Base-by-base conservation (phyloP, 208 protist genomes). In the Trypanosoma brucei region DNA sequence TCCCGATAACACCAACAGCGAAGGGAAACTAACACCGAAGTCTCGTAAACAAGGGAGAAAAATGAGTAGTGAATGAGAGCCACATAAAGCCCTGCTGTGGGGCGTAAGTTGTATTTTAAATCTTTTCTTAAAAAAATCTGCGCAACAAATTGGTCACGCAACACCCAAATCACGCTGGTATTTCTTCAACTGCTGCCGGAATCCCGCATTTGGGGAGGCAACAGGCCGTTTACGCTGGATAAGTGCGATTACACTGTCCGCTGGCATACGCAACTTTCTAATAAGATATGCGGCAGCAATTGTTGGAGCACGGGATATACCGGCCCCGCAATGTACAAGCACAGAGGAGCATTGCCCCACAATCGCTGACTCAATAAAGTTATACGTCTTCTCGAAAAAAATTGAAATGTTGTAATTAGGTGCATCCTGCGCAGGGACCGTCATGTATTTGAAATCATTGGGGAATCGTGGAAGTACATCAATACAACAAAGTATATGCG, bases 261-360 rank as follows among this genome's bases (percentile, higher is more conserved):
- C 71, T 30, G 64, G 56, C n/a, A 94, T 34, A 13, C 76, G 58
- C 39, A 92, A 57, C 67, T 88, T 89, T 14, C 76, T 72, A 13
- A 94, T 88, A 9, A 94, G 59, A 74, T 92, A 92, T 11, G 88
- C 79, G 0, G 78, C 75, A 0, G 83, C 75, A 67, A 92, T 71
- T 33, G 81, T 88, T 31, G 88, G 83, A 3, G 83, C 85, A 36
- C 88, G 80, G 1, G 85, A 92, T 57, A 95, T 95, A 46, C 85
- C 88, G 2, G 83, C 85, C 0, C 85, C 88, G 56, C 88, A 95
- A 62, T 95, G 88, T 52, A 95, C 83, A 4, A 91, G 70, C 22
- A 95, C 83, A 0, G 55, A 76, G 5, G 75, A 79, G 39, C 73
- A 70, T n/a, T 50, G 40, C 42, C 68, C 64, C 11, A 81, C 72